Conservation (phyloP, 768 basidiomycete genomes). For the Podaxis rugospora region DNA sequence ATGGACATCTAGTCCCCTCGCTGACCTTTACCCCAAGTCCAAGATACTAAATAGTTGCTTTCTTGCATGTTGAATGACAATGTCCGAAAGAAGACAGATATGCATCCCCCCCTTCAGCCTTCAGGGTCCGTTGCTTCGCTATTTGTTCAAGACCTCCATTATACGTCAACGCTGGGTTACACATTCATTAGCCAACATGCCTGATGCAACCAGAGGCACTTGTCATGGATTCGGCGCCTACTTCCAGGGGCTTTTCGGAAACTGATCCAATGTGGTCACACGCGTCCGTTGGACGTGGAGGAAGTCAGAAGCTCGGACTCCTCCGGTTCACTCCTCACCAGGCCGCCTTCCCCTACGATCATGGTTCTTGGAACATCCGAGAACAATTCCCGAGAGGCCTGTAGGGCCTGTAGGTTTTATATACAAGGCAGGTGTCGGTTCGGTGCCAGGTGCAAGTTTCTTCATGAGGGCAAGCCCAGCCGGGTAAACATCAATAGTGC, state of each 20-base stretch:
- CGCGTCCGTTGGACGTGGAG: neutral
- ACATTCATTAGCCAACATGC: no score
- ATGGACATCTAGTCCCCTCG: no score
- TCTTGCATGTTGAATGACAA: no score
- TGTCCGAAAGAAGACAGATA: no score
- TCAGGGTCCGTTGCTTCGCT: no score
- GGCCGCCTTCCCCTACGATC: neutral
- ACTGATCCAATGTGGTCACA: neutral
- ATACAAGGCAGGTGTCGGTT: conserved; percentile 5
- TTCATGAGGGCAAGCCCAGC: neutral
- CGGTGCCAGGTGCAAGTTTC: conserved; percentile 4
- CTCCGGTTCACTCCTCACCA: neutral
- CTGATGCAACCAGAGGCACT: no score
- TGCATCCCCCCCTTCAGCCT: no score
- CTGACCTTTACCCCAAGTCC: no score
- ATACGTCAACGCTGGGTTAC: no score
- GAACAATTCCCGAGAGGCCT: neutral
- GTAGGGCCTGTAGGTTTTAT: neutral
- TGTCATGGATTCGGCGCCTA: no score
- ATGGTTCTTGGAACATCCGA: conserved; percentile 9
- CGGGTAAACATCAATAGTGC: neutral
- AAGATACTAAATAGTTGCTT: no score
- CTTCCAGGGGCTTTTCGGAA: neutral
- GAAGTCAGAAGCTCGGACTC: neutral
- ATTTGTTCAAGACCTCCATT: no score